Evolutionary conservation across 176 grass and related monocot genomes (phyloP).

Genomic region (Areca catechu): DNA sequence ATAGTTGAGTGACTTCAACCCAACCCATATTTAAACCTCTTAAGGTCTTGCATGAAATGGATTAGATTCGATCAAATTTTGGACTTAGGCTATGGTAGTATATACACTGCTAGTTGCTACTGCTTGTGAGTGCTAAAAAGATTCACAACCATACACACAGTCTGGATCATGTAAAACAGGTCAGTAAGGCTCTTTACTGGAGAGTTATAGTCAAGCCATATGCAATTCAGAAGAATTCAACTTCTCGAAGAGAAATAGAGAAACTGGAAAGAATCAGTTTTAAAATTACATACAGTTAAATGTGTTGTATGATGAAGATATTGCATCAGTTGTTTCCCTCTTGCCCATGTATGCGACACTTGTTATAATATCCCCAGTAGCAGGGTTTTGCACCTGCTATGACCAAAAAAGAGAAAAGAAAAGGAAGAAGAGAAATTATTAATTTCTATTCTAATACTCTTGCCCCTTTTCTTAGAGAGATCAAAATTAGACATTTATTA

Average conservation of each 20-base stretch:
- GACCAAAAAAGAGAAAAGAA: background rate
- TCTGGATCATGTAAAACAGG: too few species aligned
- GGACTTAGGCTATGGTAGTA: too few species aligned
- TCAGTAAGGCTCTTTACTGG: too few species aligned
- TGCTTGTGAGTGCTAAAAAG: too few species aligned
- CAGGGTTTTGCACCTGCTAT: constrained; percentile 76
- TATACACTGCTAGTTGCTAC: too few species aligned
- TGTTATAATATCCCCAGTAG: constrained; percentile 78
- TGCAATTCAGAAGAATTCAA: constrained; percentile 4
- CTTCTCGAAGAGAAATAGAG: constrained; percentile 1
- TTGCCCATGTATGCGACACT: constrained; percentile 78
- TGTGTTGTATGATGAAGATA: constrained; percentile 66
- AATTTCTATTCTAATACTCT: background rate
- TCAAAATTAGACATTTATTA: too few species aligned
- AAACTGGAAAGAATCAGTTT: constrained; percentile 12
- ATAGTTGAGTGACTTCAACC: too few species aligned
- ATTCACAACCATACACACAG: too few species aligned
- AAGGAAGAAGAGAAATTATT: constrained; percentile 1
- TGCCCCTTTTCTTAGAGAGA: too few species aligned
- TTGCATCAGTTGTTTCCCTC: constrained; percentile 85
- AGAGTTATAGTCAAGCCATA: background rate
- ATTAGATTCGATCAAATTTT: too few species aligned
- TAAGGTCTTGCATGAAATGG: too few species aligned
- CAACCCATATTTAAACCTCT: too few species aligned
- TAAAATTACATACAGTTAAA: constrained; percentile 42